phyloP scores from a whole-genome alignment of 345 rosid genomes.

The Sonneratia alba region DNA sequence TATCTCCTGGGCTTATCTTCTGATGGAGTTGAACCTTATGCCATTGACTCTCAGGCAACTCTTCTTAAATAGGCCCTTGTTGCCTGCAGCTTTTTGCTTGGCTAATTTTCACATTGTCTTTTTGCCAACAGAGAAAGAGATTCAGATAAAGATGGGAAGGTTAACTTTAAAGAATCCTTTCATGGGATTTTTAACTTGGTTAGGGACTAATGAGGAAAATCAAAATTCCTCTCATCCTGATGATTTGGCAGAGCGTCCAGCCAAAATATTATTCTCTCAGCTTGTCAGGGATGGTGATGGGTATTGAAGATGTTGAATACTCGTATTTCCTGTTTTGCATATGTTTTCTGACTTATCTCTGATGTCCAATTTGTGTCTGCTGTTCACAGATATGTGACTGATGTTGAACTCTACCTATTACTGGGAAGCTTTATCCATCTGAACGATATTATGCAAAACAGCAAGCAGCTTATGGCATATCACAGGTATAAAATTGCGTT shows the following conservation, averaged over 20 bases:
- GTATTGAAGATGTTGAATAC: constrained; percentile 25
- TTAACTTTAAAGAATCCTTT: constrained; percentile 72
- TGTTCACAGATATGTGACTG: constrained; percentile 50
- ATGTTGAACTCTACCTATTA: constrained; percentile 64
- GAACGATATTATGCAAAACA: constrained; percentile 91
- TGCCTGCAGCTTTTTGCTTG: background rate
- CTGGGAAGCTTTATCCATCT: constrained; percentile 87
- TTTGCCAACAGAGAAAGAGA: constrained; percentile 70
- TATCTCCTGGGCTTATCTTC: background rate
- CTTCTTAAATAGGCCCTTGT: background rate
- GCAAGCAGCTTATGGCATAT: constrained; percentile 80
- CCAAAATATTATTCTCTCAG: constrained; percentile 57
- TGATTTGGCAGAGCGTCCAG: constrained; percentile 66
- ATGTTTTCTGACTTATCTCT: background rate
- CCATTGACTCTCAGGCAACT: background rate
- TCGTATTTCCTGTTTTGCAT: background rate
- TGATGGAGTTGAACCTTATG: background rate
- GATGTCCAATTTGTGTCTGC: constrained; percentile 9
- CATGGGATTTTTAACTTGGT: constrained; percentile 88
- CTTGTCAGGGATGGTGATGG: constrained; percentile 89
- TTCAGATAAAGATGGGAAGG: constrained; percentile 81
- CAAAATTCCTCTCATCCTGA: constrained; percentile 52
- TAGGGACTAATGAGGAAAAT: constrained; percentile 73
- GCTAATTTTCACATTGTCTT: constrained; percentile 11
- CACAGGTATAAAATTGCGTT: constrained; percentile 47